phyloP scores from a whole-genome alignment of 768 basidiomycete species.

The Russula griseocarnosa region DNA sequence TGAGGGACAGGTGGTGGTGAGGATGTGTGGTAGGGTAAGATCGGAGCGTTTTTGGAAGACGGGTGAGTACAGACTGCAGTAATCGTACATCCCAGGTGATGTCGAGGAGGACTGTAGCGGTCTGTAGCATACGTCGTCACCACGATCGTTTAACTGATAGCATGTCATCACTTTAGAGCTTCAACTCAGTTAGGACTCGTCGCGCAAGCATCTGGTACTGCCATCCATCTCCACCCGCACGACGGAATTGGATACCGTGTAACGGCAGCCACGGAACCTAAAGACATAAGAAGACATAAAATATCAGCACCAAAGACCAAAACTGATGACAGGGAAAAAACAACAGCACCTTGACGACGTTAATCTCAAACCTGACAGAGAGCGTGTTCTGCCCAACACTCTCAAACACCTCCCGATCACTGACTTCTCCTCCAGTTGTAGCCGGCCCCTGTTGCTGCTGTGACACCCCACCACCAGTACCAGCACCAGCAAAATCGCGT shows the following conservation, averaged over 20 bases:
- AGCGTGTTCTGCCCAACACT: constrained; percentile 70
- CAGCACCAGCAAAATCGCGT: constrained; percentile 49
- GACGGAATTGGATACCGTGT: constrained; percentile 93
- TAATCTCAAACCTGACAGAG: constrained; percentile 94
- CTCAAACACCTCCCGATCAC: constrained; percentile 66
- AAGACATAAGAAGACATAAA: constrained; percentile 7
- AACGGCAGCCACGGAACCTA: constrained; percentile 91
- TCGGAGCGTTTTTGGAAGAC: background rate
- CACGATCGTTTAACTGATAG: background rate
- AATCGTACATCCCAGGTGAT: too few species aligned
- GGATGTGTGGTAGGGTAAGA: background rate
- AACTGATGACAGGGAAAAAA: background rate
- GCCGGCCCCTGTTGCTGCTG: constrained; percentile 29
- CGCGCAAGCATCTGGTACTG: constrained; percentile 96
- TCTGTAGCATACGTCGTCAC: too few species aligned
- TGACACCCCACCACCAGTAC: constrained; percentile 28
- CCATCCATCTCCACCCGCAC: constrained; percentile 89
- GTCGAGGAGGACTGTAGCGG: too few species aligned
- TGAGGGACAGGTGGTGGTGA: background rate
- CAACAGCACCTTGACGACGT: constrained; percentile 79
- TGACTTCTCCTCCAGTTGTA: constrained; percentile 54
- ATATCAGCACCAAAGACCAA: constrained; percentile 30
- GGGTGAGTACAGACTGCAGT: too few species aligned
- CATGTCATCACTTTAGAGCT: constrained; percentile 47
- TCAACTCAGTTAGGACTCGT: constrained; percentile 81